Percentiles rank a stretch among this genome's conserved stretches.
These are phyloP conservation scores for Hirschioporus abietinus DNA, from an alignment of 768 basidiomycete species.

Conservation along the genomic window DNA sequence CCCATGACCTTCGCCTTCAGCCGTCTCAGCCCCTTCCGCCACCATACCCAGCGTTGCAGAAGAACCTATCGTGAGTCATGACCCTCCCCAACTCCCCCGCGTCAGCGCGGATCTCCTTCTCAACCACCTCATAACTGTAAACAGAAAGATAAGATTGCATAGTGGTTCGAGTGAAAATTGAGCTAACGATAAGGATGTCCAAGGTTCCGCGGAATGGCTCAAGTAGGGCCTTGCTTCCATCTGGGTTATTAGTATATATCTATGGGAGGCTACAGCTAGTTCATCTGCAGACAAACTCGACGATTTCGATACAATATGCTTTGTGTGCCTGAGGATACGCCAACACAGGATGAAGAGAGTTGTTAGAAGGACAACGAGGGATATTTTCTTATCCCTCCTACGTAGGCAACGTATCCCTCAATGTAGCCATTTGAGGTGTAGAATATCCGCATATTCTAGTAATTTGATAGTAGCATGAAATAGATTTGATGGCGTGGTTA, in stretches of 20 bases:
- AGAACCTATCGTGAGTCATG: no score
- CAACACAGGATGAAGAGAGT: constrained; percentile 49
- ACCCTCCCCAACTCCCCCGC: no score
- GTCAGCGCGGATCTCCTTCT: no score
- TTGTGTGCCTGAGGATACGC: constrained; percentile 31
- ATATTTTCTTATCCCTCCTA: constrained; percentile 14
- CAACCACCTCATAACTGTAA: no score
- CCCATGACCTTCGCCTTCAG: no score
- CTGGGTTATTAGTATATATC: constrained; percentile 53
- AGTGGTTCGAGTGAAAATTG: no score
- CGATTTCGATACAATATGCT: constrained; percentile 25
- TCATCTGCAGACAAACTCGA: constrained; percentile 33
- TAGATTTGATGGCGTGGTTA: neutral
- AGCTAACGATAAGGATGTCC: no score
- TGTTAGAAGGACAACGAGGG: constrained; percentile 38
- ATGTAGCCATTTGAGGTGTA: neutral
- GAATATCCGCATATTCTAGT: neutral
- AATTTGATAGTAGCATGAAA: neutral
- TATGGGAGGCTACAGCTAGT: constrained; percentile 47
- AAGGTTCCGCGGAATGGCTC: constrained; percentile 62
- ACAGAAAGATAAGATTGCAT: no score
- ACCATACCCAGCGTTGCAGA: no score
- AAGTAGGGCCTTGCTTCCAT: constrained; percentile 58
- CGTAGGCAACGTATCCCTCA: neutral
- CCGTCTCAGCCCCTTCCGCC: no score